phyloP scores from a whole-genome alignment of 164 flowering plant species.

The Paratinospora sagittata region DNA sequence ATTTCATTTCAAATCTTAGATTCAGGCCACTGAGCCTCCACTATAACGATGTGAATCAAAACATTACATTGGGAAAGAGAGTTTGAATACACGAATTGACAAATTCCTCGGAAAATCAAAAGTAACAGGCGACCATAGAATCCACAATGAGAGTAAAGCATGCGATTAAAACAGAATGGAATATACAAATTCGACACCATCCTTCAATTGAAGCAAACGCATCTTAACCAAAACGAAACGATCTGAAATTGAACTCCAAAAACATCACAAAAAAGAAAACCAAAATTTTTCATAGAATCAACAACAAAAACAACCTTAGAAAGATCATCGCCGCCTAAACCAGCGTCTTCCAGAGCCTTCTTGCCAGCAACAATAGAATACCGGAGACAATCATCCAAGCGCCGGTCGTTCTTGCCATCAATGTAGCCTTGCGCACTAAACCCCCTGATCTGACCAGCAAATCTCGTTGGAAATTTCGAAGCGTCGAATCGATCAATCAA shows the following conservation, averaged over 20 bases:
- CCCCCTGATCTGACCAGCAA: conserved; percentile 87
- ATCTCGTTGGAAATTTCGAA: conserved; percentile 83
- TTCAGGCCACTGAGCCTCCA: no score
- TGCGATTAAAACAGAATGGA: no score
- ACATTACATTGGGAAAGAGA: no score
- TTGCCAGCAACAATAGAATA: conserved; percentile 88
- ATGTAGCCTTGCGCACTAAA: conserved; percentile 65
- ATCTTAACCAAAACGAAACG: background rate
- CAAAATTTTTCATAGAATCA: background rate
- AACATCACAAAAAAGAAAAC: background rate
- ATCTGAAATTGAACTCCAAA: background rate
- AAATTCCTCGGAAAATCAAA: no score
- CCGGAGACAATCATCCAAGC: conserved; percentile 77
- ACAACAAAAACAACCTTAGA: conserved; percentile 49
- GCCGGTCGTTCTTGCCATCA: conserved; percentile 82
- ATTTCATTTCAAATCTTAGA: no score
- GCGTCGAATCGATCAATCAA: conserved; percentile 80
- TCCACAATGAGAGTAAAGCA: no score
- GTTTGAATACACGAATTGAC: no score
- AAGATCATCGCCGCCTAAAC: conserved; percentile 47
- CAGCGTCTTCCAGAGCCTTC: conserved; percentile 76
- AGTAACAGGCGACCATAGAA: no score
- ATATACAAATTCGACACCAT: background rate
- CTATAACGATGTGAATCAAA: no score
- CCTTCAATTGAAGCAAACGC: background rate